phyloP scores from a whole-genome alignment of 2,329 filamentous ascomycete genomes.

The Gaeumannomyces tritici region DNA sequence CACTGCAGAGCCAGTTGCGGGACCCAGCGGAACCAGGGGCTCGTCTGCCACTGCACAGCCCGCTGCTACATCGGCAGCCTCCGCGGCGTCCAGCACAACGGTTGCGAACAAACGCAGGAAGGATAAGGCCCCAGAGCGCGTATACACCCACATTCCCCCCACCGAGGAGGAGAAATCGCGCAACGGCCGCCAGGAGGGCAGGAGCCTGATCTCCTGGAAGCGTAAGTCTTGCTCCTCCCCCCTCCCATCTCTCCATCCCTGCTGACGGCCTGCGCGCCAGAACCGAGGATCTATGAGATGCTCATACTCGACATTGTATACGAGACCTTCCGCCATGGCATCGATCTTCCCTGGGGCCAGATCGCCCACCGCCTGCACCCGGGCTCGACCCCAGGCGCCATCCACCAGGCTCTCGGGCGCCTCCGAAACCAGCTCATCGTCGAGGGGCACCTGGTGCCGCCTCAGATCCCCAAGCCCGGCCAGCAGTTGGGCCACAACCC shows the following conservation, averaged over 20 bases:
- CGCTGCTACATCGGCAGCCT: background rate
- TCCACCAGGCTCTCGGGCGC: slow-evolving; percentile 26
- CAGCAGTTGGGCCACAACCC: slow-evolving; percentile 11
- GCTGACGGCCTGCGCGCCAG: slow-evolving; percentile 14
- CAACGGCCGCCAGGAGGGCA: slow-evolving; percentile 23
- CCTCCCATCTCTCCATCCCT: no score
- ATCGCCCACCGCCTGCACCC: slow-evolving; percentile 31
- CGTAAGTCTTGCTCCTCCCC: slow-evolving; percentile 22
- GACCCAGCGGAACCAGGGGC: background rate
- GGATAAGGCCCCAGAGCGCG: slow-evolving; percentile 2
- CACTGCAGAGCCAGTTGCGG: background rate
- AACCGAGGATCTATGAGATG: slow-evolving; percentile 36
- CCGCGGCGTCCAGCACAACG: background rate
- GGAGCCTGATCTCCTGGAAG: slow-evolving; percentile 31
- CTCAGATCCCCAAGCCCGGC: slow-evolving; percentile 18
- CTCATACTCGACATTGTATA: slow-evolving; percentile 29
- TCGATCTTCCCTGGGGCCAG: slow-evolving; percentile 27
- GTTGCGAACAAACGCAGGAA: background rate
- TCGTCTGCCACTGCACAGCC: background rate
- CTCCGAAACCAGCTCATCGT: slow-evolving; percentile 22
- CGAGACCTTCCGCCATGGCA: slow-evolving; percentile 22
- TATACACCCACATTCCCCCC: slow-evolving; percentile 9
- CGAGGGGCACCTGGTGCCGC: slow-evolving; percentile 32
- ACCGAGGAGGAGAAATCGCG: slow-evolving; percentile 7
- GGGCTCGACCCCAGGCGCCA: slow-evolving; percentile 26